These are phyloP conservation scores for Cryptococcus jaspeensis DNA, from an alignment of 1,284 basidiomycete genomes.

Conservation along the genomic window DNA sequence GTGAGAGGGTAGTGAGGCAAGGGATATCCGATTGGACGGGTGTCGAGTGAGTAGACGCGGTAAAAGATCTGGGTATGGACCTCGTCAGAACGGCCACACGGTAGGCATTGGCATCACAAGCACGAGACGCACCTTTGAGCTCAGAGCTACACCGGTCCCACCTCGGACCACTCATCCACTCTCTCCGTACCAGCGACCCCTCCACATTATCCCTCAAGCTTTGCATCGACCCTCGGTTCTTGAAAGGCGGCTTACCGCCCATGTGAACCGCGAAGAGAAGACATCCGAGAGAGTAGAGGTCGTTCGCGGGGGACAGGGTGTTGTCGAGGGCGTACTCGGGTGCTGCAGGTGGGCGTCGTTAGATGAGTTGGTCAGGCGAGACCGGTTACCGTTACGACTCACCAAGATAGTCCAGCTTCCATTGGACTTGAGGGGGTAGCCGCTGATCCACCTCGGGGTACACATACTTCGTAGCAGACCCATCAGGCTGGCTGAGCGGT, in stretches of 20 bases:
- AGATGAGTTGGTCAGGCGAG: neutral
- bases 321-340: conserved; percentile 95
- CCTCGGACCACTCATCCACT: conserved; percentile 40
- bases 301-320: conserved; percentile 76
- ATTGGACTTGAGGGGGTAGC: conserved; percentile 77
- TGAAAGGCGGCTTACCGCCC: conserved; percentile 82
- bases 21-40: conserved; percentile 68
- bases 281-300: conserved; percentile 93
- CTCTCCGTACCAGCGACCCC: conserved; percentile 45
- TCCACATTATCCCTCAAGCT: conserved; percentile 77
- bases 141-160: conserved; percentile 47
- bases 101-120: neutral
- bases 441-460: conserved; percentile 84
- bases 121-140: conserved; percentile 36
- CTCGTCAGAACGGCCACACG: neutral
- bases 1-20: conserved; percentile 73
- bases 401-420: conserved; percentile 95
- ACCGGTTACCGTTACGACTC: conserved; percentile 25
- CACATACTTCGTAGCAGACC: conserved; percentile 74
- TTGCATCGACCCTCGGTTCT: conserved; percentile 78
- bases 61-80: conserved; percentile 62
- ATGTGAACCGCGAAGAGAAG: conserved; percentile 86
- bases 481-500: conserved; percentile 68
- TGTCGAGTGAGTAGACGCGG: conserved; percentile 75
- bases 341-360: conserved; percentile 57